These are phyloP conservation scores for Thalassiosira profunda DNA, from an alignment of 108 stramenopile species.

Conservation along the genomic window DNA sequence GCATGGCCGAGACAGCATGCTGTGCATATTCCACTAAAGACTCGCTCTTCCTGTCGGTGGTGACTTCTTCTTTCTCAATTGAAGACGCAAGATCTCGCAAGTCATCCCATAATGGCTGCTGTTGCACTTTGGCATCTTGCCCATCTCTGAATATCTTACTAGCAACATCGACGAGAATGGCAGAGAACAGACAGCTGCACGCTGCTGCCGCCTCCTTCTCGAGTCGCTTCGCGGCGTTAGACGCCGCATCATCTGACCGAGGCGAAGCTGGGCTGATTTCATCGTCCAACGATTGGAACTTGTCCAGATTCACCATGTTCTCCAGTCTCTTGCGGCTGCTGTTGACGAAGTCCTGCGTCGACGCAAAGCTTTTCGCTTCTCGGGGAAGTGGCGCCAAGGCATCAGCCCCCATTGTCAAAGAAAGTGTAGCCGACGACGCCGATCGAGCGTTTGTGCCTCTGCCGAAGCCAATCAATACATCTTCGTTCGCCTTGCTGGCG, in stretches of 20 bases:
- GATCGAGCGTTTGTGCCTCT: constrained; percentile 9
- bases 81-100: constrained; percentile 3
- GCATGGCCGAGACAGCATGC: constrained; percentile 31
- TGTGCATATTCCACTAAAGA: constrained; percentile 36
- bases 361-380: constrained; percentile 29
- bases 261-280: constrained; percentile 4
- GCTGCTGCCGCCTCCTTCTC: constrained; percentile 61
- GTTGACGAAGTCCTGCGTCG: constrained; percentile 49
- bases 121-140: constrained; percentile 1
- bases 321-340: constrained; percentile 58
- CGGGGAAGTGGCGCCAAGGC: constrained; percentile 60
- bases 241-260: constrained; percentile 28
- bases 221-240: constrained; percentile 34
- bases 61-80: constrained; percentile 6
- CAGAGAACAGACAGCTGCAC: constrained; percentile 58
- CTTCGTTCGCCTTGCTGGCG: constrained; percentile 63
- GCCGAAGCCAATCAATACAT: constrained; percentile 54
- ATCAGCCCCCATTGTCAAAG: constrained; percentile 68
- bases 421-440: constrained; percentile 20
- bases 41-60: constrained; percentile 1
- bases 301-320: constrained; percentile 74
- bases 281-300: constrained; percentile 58
- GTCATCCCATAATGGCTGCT: constrained; percentile 4
- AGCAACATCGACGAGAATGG: constrained; percentile 44
- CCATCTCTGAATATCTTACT: constrained; percentile 7